Base-by-base conservation (phyloP, 2,329 filamentous ascomycete species). In the Fusarium chaquense region DNA sequence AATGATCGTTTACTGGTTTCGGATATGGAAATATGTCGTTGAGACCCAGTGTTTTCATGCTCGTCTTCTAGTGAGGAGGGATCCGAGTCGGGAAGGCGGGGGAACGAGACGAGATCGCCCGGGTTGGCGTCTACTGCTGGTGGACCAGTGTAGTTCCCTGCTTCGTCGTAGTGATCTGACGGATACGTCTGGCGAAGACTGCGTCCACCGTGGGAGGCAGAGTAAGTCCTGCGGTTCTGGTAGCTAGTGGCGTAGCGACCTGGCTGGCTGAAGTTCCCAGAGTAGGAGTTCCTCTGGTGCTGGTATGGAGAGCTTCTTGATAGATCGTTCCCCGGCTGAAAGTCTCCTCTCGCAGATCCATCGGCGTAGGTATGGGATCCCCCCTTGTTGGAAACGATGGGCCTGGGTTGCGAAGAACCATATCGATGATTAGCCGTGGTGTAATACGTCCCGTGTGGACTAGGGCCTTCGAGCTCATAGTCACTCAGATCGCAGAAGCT, bases 111-210 rank as follows among this genome's bases (percentile, higher is more conserved):
- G 13, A 68, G 59, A 28, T 54, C 28, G 18, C 20, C 40, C 0
- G 35, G 18, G n/a, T 43, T 45, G 20, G 62, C 40, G 44, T 45
- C 32, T 33, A 49, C 43, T 32, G 30, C 28, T 5, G 62, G 67
- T 35, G 57, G 67, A 4, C 62, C 62, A 26, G 64, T 43, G 22
- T 70, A 67, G 45, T 70, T 70, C 13, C 67, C 67, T 30, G 32
- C 41, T 36, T 51, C 53, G 12, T 59, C 67, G 35, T 70, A 70
- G 38, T 70, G 67, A 35, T 70, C 67, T 40, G 52, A 50, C 1
- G 67, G 67, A 15, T 64, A 67, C 11, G 57, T 59, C 46, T 67
- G 67, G 20, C 44, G 57, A 40, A 58, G 64, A 41, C 8, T 65
- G 15, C 59, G 53, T 22, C 49, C 58, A 12, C 58, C 49, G 16